phyloP scores from a whole-genome alignment of 2,329 filamentous ascomycete genomes.

The Colletotrichum euphorbiae region DNA sequence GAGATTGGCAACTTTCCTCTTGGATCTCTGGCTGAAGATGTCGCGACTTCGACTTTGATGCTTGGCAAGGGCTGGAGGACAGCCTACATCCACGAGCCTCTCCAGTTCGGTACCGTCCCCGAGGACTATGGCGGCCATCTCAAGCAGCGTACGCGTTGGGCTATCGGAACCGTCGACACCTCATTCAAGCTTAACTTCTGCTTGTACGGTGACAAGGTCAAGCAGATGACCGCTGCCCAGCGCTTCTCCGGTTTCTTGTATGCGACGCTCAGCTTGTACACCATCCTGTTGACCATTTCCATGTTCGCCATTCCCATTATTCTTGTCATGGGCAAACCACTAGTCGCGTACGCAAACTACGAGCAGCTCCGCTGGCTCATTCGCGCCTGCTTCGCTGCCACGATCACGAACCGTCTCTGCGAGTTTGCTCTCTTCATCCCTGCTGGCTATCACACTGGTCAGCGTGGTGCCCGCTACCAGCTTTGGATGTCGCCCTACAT shows the following conservation, averaged over 20 bases:
- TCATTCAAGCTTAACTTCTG: constrained; percentile 71
- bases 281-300: constrained; percentile 64
- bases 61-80: constrained; percentile 72
- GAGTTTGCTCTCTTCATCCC: constrained; percentile 70
- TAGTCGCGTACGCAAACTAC: constrained; percentile 66
- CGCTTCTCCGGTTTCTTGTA: constrained; percentile 71
- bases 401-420: constrained; percentile 64
- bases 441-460: constrained; percentile 69
- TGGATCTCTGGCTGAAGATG: constrained; percentile 70
- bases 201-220: constrained; percentile 64
- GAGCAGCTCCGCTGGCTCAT: constrained; percentile 70
- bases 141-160: constrained; percentile 69
- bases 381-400: constrained; percentile 64
- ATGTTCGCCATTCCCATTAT: constrained; percentile 71
- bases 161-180: constrained; percentile 67
- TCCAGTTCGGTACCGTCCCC: constrained; percentile 71
- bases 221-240: constrained; percentile 66
- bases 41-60: constrained; percentile 68
- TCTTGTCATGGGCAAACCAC: constrained; percentile 65
- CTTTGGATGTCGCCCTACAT: constrained; percentile 74
- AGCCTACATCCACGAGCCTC: constrained; percentile 67
- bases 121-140: constrained; percentile 67
- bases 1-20: constrained; percentile 72
- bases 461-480: constrained; percentile 66
- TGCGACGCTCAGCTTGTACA: constrained; percentile 66